phyloP scores from a whole-genome alignment of 257 asterid genomes.

The Plectranthus barbatus region DNA sequence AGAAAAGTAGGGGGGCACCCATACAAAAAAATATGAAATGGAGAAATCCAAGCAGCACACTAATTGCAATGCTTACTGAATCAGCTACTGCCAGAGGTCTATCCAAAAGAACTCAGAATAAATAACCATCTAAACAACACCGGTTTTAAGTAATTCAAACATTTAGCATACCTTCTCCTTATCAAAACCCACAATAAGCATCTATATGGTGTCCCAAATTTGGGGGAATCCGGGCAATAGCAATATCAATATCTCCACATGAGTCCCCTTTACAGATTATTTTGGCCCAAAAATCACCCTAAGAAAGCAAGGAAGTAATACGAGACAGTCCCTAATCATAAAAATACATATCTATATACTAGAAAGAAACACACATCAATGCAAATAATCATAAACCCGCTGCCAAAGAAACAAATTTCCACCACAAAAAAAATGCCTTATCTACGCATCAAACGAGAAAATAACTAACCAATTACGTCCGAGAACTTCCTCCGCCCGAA shows the following conservation, averaged over 20 bases:
- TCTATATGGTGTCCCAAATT: neutral
- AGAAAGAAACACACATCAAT: neutral
- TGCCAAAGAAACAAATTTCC: neutral
- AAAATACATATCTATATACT: neutral
- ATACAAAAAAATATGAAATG: neutral
- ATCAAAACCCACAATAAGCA: neutral
- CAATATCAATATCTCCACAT: neutral
- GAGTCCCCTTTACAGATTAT: neutral
- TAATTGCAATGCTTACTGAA: neutral
- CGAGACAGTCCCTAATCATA: neutral
- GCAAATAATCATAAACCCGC: neutral
- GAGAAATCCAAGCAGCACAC: neutral
- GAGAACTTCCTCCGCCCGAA: constrained; percentile 81
- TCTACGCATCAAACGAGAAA: neutral
- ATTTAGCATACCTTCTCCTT: neutral
- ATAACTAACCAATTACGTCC: constrained; percentile 74
- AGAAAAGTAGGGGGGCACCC: neutral
- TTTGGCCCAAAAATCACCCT: neutral
- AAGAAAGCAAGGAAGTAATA: neutral
- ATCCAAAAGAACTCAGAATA: neutral
- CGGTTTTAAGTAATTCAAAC: neutral
- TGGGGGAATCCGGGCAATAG: neutral
- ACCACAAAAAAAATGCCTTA: neutral
- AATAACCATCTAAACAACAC: neutral
- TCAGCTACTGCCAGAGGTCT: neutral